Conservation (phyloP, 495 filamentous ascomycete genomes). For the Neurospora sp. region DNA sequence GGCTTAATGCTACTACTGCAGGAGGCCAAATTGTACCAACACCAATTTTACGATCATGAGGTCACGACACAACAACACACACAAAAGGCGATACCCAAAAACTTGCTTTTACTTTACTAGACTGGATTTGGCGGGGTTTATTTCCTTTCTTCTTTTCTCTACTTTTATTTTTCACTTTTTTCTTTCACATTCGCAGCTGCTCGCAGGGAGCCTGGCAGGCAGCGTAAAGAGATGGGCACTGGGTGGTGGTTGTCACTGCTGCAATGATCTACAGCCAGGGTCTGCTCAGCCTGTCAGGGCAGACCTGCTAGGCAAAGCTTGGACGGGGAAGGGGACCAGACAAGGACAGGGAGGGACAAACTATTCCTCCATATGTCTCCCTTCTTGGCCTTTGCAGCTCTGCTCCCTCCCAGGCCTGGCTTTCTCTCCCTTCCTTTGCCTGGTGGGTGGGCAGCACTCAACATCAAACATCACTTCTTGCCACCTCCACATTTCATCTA, state of each 20-base stretch:
- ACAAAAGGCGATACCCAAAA: not conserved
- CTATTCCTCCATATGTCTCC: not conserved
- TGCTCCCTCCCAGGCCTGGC: not conserved
- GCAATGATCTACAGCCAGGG: not conserved
- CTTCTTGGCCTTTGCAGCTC: not conserved
- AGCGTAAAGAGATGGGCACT: not conserved
- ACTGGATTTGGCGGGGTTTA: not conserved
- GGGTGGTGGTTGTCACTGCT: not conserved
- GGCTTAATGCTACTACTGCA: not conserved
- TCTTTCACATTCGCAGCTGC: not conserved
- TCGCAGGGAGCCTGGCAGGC: not conserved
- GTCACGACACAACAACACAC: not conserved
- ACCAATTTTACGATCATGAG: not conserved
- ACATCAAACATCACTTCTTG: not conserved
- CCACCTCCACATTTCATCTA: not conserved
- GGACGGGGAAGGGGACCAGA: not conserved
- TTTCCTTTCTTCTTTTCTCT: not conserved
- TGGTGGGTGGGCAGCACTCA: not conserved
- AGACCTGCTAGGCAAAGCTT: not conserved
- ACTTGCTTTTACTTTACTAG: not conserved
- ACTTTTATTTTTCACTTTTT: not conserved
- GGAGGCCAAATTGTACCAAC: not conserved
- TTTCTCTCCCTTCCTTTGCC: not conserved
- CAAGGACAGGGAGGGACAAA: not conserved
- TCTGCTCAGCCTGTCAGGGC: not conserved